phyloP scores from a whole-genome alignment of 768 basidiomycete species.

The Trichaptum fuscoviolaceum region DNA sequence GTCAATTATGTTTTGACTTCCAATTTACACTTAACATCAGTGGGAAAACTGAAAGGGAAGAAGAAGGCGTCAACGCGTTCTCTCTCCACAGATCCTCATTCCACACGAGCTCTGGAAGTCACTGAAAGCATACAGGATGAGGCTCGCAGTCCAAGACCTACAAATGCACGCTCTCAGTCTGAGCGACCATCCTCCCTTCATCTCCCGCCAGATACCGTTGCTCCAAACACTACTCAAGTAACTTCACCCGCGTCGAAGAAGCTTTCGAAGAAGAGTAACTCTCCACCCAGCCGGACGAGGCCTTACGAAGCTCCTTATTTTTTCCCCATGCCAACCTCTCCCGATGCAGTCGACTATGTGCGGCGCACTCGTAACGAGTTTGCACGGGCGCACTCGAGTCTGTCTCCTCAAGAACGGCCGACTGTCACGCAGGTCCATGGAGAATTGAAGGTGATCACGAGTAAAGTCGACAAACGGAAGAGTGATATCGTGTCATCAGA shows the following conservation, averaged over 20 bases:
- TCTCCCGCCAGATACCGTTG: not conserved
- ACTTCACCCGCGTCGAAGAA: not conserved
- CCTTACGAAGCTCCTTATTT: conserved; percentile 65
- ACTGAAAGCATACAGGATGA: not conserved
- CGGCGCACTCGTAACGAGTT: conserved; percentile 20
- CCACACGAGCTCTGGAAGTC: not conserved
- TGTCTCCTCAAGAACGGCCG: not conserved
- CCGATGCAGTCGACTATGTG: conserved; percentile 29
- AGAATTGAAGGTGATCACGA: not conserved
- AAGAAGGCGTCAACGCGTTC: not conserved
- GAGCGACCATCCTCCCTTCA: not conserved
- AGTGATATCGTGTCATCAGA: not conserved
- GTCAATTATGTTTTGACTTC: not conserved
- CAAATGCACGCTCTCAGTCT: not conserved
- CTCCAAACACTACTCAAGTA: not conserved
- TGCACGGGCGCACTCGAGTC: not conserved
- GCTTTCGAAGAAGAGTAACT: not conserved
- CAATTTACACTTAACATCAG: not conserved
- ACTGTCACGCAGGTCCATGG: not conserved
- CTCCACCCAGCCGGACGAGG: conserved; percentile 37
- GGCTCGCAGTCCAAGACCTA: not conserved
- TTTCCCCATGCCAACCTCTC: conserved; percentile 43
- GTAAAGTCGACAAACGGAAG: not conserved
- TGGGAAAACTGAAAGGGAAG: not conserved
- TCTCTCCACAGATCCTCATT: not conserved